Evolutionary conservation across 2,329 filamentous ascomycete species (phyloP).

Genomic region (Myriosclerotinia scirpicola): DNA sequence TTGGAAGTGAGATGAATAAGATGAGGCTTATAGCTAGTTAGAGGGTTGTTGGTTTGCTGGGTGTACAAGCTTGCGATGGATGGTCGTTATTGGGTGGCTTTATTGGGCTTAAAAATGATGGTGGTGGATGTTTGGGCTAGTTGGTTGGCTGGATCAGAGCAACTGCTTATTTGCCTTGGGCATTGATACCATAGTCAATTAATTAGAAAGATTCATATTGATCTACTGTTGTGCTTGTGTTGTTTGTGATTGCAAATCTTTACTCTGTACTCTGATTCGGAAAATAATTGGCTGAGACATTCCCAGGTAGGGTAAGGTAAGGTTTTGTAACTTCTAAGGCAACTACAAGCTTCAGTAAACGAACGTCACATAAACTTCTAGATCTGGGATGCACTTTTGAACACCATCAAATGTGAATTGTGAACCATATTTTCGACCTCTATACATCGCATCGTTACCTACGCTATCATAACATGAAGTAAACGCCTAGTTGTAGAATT

Average conservation of each 20-base stretch:
- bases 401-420: not conserved
- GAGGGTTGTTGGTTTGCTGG: not conserved
- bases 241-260: not conserved
- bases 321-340: not conserved
- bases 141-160: conserved; percentile 15
- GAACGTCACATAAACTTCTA: conserved; percentile 5
- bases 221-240: not conserved
- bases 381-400: not conserved
- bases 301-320: not conserved
- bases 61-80: conserved; percentile 10
- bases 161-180: conserved; percentile 8
- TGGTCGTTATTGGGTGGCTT: conserved; percentile 17
- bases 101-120: conserved; percentile 13
- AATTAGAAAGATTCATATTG: conserved; percentile 24
- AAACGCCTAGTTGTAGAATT: not conserved
- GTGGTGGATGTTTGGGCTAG: conserved; percentile 16
- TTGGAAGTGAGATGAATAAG: conserved; percentile 7
- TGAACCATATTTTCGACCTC: not conserved
- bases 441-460: not conserved
- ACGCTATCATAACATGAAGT: not conserved
- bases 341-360: conserved; percentile 8
- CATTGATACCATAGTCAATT: conserved; percentile 22
- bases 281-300: not conserved
- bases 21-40: conserved; percentile 17
- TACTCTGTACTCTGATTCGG: not conserved